Base-by-base conservation (phyloP, 1,139 yeast genomes). In the Lodderomyces oxycetoniae region DNA sequence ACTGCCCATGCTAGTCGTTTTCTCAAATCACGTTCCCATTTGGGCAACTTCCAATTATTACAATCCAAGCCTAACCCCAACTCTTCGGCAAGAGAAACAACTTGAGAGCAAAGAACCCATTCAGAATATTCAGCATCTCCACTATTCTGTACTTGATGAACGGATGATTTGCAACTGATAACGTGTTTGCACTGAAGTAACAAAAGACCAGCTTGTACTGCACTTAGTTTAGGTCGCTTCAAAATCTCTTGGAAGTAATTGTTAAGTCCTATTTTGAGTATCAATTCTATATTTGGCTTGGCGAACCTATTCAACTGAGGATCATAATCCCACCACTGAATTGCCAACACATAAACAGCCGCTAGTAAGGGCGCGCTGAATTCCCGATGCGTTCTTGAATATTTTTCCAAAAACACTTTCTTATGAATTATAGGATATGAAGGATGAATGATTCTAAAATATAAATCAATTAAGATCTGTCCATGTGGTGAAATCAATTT, bases 1-100 rank as follows among this genome's bases (percentile, higher is more conserved):
- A 86, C 93, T 0, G 96, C 95, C 96, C 96, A 88, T 0, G 95
- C 95, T 33, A 88, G 59, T 37, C 96, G 66, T 47, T 86, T 75
- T 34, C 96, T 66, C 31, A 88, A 59, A 2, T 93, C 91, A 35
- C 94, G 67, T 52, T 88, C 96, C 96, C 96, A 88, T 47, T 82
- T 79, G 0, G 96, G 96, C 23, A 88, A 58, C 49, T 84, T 79
- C 96, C 96, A 88, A 41, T 73, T 74, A 37, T 81, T 78, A 52
- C 96, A 88, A 51, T 87, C 89, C 12, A 85, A 66, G 0, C 95
- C 95, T 9, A 88, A 62, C 0, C 96, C 96, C 24, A 88, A 61
- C 46, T 88, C 94, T 53, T 87, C 95, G 0, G 95, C 79, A 19
- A 87, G 57, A 0, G 94, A 84, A 3, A 85, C 89, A 19, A 88